Conservation (phyloP, 2,329 filamentous ascomycete species). For the Xylaria sp. region DNA sequence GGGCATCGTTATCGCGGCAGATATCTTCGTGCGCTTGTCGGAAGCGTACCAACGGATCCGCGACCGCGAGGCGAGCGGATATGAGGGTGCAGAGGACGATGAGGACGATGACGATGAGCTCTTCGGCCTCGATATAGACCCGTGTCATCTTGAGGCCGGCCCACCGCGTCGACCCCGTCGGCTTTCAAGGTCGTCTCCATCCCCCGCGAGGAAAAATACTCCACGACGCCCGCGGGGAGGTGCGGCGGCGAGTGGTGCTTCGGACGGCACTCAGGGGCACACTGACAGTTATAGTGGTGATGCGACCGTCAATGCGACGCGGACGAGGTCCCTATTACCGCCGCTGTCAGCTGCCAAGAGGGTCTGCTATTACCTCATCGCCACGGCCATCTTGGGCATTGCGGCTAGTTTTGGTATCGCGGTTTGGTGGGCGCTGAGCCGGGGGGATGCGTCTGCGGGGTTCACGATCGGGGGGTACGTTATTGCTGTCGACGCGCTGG, state of each 20-base stretch:
- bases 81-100: not conserved
- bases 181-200: not conserved
- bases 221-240: not conserved
- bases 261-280: not conserved
- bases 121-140: constrained; percentile 8
- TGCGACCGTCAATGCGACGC: not conserved
- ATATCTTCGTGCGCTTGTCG: constrained; percentile 1
- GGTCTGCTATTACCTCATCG: constrained; percentile 31
- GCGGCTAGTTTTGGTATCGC: constrained; percentile 22
- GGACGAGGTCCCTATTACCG: not conserved
- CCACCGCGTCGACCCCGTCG: constrained; percentile 12
- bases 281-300: too few relatives aligned
- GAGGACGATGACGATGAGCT: not conserved
- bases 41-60: constrained; percentile 18
- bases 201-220: not conserved
- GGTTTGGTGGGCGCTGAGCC: constrained; percentile 25
- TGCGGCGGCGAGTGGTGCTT: not conserved
- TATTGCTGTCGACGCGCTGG: constrained; percentile 27
- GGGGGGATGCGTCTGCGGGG: constrained; percentile 18
- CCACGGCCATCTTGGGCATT: constrained; percentile 22
- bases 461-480: constrained; percentile 31
- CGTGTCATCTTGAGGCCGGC: constrained; percentile 30
- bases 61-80: not conserved
- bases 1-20: not conserved
- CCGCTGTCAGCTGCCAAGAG: constrained; percentile 11